Percentiles rank a stretch among this genome's conserved stretches.
phyloP scores from a whole-genome alignment of 257 asterid genomes.

The Phtheirospermum japonicum region DNA sequence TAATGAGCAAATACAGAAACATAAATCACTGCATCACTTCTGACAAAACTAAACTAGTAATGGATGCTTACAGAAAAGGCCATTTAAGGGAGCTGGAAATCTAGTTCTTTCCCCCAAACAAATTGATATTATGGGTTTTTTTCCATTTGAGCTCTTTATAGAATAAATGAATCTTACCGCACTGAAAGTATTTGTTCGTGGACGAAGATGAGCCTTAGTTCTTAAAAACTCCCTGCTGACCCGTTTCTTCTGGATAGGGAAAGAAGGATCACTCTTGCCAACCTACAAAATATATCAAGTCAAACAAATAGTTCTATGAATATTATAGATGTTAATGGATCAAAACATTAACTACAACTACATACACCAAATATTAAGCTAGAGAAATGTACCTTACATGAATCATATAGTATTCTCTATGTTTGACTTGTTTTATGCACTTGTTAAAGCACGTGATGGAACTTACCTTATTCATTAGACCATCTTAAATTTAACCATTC shows the following conservation, averaged over 20 bases:
- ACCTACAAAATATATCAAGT: slow-evolving; percentile 43
- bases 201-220: slow-evolving; percentile 98
- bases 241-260: slow-evolving; percentile 94
- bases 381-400: slow-evolving; percentile 16
- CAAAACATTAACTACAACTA: slow-evolving; percentile 1
- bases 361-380: slow-evolving; percentile 14
- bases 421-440: neutral
- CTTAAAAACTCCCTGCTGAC: slow-evolving; percentile 94
- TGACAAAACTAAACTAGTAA: neutral
- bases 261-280: slow-evolving; percentile 85
- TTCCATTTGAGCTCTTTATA: slow-evolving; percentile 9
- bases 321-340: slow-evolving; percentile 6
- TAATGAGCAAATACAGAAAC: slow-evolving; percentile 8
- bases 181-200: slow-evolving; percentile 93
- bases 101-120: no score
- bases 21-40: slow-evolving; percentile 3
- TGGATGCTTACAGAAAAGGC: slow-evolving; percentile 18
- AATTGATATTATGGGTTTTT: no score
- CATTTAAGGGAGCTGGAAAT: slow-evolving; percentile 9
- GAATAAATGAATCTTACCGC: slow-evolving; percentile 62
- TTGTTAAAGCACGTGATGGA: slow-evolving; percentile 21
- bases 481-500: slow-evolving; percentile 10
- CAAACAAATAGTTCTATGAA: slow-evolving; percentile 20
- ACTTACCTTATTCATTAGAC: slow-evolving; percentile 7
- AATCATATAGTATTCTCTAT: slow-evolving; percentile 6